These are phyloP conservation scores for Populus hybrid DNA, from an alignment of 441 rosid genomes.

Conservation along the genomic window DNA sequence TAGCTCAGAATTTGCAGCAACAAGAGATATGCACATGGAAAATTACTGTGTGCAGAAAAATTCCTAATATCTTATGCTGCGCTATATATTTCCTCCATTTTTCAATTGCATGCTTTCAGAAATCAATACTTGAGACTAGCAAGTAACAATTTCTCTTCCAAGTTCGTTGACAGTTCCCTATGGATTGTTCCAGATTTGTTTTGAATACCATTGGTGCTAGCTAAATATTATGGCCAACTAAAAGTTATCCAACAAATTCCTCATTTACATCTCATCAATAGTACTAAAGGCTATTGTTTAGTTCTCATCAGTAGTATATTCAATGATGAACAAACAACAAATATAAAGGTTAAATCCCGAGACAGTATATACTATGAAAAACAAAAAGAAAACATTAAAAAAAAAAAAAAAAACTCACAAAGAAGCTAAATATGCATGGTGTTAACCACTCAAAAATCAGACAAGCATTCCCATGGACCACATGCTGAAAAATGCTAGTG, in stretches of 20 bases:
- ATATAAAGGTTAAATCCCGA: background rate
- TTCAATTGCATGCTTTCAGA: background rate
- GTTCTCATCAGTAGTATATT: background rate
- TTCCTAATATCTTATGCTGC: background rate
- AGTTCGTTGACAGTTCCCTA: background rate
- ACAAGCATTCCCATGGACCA: background rate
- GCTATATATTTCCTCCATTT: background rate
- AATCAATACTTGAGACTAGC: background rate
- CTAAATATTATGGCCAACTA: background rate
- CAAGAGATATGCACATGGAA: background rate
- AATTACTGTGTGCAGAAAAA: background rate
- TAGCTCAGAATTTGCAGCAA: background rate
- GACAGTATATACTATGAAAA: background rate
- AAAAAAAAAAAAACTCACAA: background rate
- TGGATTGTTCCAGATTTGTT: background rate
- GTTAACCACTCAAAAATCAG: background rate
- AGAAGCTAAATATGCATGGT: slow-evolving; percentile 2
- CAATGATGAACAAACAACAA: background rate
- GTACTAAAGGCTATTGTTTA: background rate
- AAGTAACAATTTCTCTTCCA: background rate
- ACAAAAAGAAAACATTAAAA: background rate
- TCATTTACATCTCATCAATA: too few relatives aligned
- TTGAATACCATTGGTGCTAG: background rate
- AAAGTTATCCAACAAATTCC: too few relatives aligned
- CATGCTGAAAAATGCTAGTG: background rate